Conservation (phyloP, 352 stramenopile species). For the Phytophthora crassamura region DNA sequence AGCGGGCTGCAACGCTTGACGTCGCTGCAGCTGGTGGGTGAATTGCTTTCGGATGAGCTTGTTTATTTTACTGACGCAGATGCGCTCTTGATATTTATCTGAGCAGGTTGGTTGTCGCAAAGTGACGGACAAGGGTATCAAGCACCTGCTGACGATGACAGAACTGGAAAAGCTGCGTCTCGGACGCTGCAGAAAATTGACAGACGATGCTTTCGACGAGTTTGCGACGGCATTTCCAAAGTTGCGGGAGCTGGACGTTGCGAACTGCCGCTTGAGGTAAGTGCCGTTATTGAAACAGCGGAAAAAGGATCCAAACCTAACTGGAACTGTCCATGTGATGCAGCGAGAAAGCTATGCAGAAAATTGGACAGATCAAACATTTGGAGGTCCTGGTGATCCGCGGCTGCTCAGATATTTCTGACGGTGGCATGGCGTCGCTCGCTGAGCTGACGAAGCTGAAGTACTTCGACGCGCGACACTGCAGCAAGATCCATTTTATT, state of each 20-base stretch:
- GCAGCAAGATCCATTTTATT: conserved; percentile 58
- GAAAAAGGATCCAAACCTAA: neutral
- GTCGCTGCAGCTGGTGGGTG: conserved; percentile 62
- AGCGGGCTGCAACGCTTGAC: conserved; percentile 44
- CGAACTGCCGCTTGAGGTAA: conserved; percentile 60
- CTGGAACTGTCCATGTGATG: neutral
- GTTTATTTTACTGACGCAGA: neutral
- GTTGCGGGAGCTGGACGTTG: conserved; percentile 60
- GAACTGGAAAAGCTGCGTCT: conserved; percentile 62
- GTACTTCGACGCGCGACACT: conserved; percentile 80
- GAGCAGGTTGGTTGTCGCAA: conserved; percentile 56
- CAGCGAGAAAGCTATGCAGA: conserved; percentile 41
- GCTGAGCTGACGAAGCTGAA: conserved; percentile 41
- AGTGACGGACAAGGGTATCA: conserved; percentile 63
- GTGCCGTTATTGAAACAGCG: neutral
- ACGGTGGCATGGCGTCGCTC: conserved; percentile 45
- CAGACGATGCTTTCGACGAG: conserved; percentile 50
- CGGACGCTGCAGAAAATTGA: conserved; percentile 62
- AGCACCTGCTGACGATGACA: conserved; percentile 48
- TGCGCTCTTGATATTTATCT: neutral
- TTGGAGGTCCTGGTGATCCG: conserved; percentile 57
- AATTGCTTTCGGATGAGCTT: neutral
- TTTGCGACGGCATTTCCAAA: conserved; percentile 48
- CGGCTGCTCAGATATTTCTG: conserved; percentile 45
- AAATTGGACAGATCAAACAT: conserved; percentile 42